Percentiles rank a stretch among this genome's conserved stretches.
These are phyloP conservation scores for Rubus parviflorus DNA, from an alignment of 306 rosid species.

Conservation along the genomic window DNA sequence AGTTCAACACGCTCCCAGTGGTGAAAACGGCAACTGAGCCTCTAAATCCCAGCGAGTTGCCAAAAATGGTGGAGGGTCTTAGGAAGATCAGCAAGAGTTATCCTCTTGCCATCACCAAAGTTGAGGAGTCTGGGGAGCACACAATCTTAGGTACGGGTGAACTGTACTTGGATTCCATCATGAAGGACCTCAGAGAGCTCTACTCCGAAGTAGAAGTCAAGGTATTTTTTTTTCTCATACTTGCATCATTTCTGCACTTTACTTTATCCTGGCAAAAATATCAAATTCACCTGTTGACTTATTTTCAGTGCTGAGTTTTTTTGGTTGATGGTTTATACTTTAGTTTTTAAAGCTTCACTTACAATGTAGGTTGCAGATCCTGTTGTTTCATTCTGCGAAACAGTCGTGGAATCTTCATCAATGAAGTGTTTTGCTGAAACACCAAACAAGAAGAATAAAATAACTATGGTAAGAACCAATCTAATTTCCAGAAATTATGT, in stretches of 20 bases:
- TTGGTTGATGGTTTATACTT: constrained; percentile 20
- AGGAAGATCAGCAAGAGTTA: constrained; percentile 98
- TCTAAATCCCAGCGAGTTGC: constrained; percentile 94
- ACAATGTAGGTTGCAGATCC: constrained; percentile 90
- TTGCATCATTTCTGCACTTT: background rate
- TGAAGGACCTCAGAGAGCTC: constrained; percentile 98
- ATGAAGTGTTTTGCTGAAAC: constrained; percentile 99
- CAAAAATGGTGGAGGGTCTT: constrained; percentile 99
- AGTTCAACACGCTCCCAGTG: constrained; percentile 90
- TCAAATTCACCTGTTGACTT: background rate
- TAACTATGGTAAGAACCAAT: constrained; percentile 74
- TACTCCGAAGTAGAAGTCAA: constrained; percentile 99
- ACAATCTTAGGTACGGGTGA: constrained; percentile 95
- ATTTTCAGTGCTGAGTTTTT: constrained; percentile 9
- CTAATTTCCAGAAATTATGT: background rate
- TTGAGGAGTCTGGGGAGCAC: constrained; percentile 99
- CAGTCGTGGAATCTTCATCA: constrained; percentile 97
- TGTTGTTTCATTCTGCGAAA: constrained; percentile 96
- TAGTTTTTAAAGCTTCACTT: constrained; percentile 24
- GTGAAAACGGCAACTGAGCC: constrained; percentile 99
- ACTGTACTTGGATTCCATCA: constrained; percentile 95
- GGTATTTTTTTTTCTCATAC: constrained; percentile 38
- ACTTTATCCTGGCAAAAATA: background rate
- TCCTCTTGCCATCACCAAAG: constrained; percentile 96
- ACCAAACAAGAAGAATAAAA: constrained; percentile 96